Base-by-base conservation (phyloP, 164 flowering plant species). In the Stephania cephalantha region DNA sequence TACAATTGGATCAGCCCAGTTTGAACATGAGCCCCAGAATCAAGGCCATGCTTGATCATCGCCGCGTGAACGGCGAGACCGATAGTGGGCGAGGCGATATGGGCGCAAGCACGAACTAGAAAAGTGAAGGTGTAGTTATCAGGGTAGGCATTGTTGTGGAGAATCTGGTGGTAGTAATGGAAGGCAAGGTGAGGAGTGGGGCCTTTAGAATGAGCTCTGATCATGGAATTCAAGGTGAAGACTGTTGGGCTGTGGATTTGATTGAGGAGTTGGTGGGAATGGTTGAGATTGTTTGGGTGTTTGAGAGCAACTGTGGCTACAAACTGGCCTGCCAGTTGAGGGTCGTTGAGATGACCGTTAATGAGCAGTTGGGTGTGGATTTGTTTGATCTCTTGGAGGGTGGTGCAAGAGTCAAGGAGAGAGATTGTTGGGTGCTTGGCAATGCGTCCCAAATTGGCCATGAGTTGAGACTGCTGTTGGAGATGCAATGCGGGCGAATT, bases 101-200 rank as follows among this genome's bases (percentile, higher is more conserved):
- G 86, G 15, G 89, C 82, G 53, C 88, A 88, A 0, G 88, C 63
- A 31, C 87, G 82, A 46, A 86, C 84, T 50, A 87, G 44, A 84
- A 86, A 87, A 29, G 78, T 87, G 77, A 86, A 82, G 5, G 90
- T 87, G 81, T 84, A 87, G 71, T 87, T 85, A 71, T 89, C 89
- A 18, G 90, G 90, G 25, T 69, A 71, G 4, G 81, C 46, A 45
- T 70, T 44, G 11, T 25, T 42, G 6, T 44, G 80, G 18, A 83
- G 81, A 58, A 85, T 84, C 58, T 63, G 79, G 20, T 53, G 71
- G 70, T 82, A 87, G 68, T 81, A 83, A 2, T 79, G 80, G 73
- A 87, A 85, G 79, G 85, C 71, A 29, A 53, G 71, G 1, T 77
- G 71, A 31, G 89, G 90, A 50, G 73, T 71, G 2, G 83, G 58